Evolutionary conservation across 495 filamentous ascomycete genomes (phyloP), one percentile per base, ranked within the genome.

Genomic region (Daldinia decipiens): DNA sequence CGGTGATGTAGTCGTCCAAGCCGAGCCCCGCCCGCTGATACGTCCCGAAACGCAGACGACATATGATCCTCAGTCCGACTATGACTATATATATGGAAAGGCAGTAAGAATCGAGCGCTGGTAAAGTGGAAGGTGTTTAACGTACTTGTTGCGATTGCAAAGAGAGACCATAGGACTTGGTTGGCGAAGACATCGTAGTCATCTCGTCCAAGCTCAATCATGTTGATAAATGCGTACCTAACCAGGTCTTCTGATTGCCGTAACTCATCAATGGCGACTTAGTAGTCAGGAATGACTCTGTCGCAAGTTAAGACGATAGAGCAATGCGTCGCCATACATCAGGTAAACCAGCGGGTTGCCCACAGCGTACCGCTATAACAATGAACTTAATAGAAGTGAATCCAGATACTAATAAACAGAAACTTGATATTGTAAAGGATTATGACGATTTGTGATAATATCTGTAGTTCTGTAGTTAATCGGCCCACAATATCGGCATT

Each of bases 1-100:
- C 9, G 7, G 71, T 76, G 19, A 76, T 74, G 12, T 62, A 59
- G 29, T 76, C 74, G 17, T 76, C 74, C 17, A 76, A 59, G 11
- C 74, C 74, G 7, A 74, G 34, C 15, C 74, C 70, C 29, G 57
- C 72, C 31, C 65, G 62, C n/a, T 34, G 58, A 9, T 38, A 45
- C 7, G 31, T 47, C 13, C 63, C 54, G n/a, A 36, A 74, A 21
- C 29, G 47, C 11, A 73, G 15, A 51, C 74, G 74, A 11, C 71
- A 74, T 11, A 74, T 7, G 0, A 76, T 36, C 21, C 74, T 67
- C 5, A 76, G 58, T n/a, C 29, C 56, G 11, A 76, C 74, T 21
- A 76, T 57, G 19, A 74, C 74, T 76, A 19, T 62, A 43, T 6
- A 40, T n/a, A 17, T n/a, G n/a, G 56, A 27, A 39, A 54, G 34